Conservation (phyloP, 2,329 filamentous ascomycete species). For the Sclerotinia spermophila region DNA sequence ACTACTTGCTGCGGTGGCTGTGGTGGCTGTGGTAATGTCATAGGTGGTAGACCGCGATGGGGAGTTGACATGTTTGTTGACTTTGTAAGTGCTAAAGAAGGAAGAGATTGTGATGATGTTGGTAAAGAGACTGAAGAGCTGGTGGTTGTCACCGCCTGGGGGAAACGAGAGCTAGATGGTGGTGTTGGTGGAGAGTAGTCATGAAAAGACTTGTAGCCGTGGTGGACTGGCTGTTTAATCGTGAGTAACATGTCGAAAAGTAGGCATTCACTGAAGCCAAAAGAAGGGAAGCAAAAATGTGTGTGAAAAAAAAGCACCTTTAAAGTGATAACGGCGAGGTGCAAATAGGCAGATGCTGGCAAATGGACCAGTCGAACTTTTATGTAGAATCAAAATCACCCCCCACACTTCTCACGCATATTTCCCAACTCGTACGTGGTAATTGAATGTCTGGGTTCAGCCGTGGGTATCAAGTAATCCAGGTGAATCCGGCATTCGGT, state of each 20-base stretch:
- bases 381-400: constrained; percentile 29
- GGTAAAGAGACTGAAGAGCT: constrained; percentile 35
- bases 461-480: constrained; percentile 26
- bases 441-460: constrained; percentile 19
- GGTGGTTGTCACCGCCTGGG: constrained; percentile 38
- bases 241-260: constrained; percentile 48
- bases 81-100: constrained; percentile 37
- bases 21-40: constrained; percentile 50
- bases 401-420: constrained; percentile 32
- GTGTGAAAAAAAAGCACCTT: constrained; percentile 31
- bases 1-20: constrained; percentile 27
- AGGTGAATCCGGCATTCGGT: constrained; percentile 28
- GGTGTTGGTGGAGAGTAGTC: constrained; percentile 44
- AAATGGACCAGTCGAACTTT: constrained; percentile 32
- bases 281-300: constrained; percentile 33
- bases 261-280: constrained; percentile 33
- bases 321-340: constrained; percentile 26
- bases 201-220: constrained; percentile 46
- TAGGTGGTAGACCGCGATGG: constrained; percentile 67
- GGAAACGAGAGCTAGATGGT: constrained; percentile 42
- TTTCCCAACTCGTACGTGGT: constrained; percentile 32
- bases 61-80: constrained; percentile 62
- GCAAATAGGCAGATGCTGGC: constrained; percentile 25
- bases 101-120: constrained; percentile 34
- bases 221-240: constrained; percentile 46